A percentile compares a stretch with the other conserved stretches of the same genome.
phyloP scores from a whole-genome alignment of 2,329 filamentous ascomycete species.

The Ophiobolus disseminans region DNA sequence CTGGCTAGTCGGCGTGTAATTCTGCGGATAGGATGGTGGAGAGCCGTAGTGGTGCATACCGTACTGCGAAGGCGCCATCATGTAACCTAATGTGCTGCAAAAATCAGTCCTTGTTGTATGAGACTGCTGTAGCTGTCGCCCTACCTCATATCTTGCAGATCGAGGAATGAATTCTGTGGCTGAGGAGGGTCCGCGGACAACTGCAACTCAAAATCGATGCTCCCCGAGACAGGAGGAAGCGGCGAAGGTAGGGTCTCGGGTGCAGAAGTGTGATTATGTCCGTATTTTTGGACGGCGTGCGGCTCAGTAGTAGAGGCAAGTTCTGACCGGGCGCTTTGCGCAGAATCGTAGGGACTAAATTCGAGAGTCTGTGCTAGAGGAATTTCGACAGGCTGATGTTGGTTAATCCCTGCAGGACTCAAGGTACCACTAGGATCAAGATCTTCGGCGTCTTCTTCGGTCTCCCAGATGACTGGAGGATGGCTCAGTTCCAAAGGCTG shows the following conservation, averaged over 20 bases:
- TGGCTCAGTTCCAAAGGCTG: conserved; percentile 31
- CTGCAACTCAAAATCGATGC: conserved; percentile 27
- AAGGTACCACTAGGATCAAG: conserved; percentile 30
- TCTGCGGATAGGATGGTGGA: conserved; percentile 39
- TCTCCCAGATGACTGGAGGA: conserved; percentile 33
- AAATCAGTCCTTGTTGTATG: conserved; percentile 17
- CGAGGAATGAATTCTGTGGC: conserved; percentile 28
- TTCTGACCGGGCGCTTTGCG: conserved; percentile 18
- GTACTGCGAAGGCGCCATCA: conserved; percentile 51
- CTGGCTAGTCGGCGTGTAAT: conserved; percentile 39
- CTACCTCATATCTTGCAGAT: conserved; percentile 51
- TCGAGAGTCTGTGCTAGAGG: conserved; percentile 28
- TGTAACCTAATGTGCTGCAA: conserved; percentile 48
- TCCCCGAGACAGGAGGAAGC: conserved; percentile 29
- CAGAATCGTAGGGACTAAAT: conserved; percentile 26
- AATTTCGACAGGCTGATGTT: conserved; percentile 16
- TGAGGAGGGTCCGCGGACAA: conserved; percentile 29
- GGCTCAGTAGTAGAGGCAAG: conserved; percentile 17
- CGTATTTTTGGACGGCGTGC: conserved; percentile 20
- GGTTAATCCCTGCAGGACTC: conserved; percentile 19
- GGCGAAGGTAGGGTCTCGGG: conserved; percentile 29
- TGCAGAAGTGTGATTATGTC: conserved; percentile 16
- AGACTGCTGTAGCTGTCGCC: background rate
- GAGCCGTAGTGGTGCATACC: conserved; percentile 47
- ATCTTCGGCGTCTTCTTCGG: conserved; percentile 23